These are phyloP conservation scores for Mycena leptocephala DNA, from an alignment of 768 basidiomycete genomes.

Conservation along the genomic window DNA sequence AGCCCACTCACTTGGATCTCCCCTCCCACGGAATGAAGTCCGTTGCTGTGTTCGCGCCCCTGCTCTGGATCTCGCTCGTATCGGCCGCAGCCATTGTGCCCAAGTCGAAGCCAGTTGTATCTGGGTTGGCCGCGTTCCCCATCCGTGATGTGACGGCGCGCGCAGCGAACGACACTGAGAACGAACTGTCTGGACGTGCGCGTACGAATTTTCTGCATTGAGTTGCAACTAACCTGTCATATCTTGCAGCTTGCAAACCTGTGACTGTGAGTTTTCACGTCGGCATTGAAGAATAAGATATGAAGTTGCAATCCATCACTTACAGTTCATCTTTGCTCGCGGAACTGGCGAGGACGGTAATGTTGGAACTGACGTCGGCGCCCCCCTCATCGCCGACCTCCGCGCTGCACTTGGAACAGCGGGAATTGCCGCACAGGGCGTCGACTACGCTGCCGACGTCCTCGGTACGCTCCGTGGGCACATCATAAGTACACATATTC, in stretches of 20 bases:
- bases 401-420: background rate
- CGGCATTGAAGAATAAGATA: too few relatives aligned
- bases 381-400: conserved; percentile 9
- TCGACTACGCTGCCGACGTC: background rate
- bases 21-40: background rate
- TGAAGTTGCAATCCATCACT: background rate
- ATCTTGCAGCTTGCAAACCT: background rate
- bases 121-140: background rate
- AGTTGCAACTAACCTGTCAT: background rate
- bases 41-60: background rate
- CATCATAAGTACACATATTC: background rate
- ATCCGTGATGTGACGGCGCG: background rate
- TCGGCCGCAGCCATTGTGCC: background rate
- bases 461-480: background rate
- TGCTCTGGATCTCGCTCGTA: conserved; percentile 2
- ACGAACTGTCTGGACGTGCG: background rate
- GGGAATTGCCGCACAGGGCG: conserved; percentile 1
- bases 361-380: background rate
- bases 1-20: too few relatives aligned
- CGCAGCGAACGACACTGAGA: background rate
- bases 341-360: conserved; percentile 10
- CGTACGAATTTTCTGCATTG: background rate
- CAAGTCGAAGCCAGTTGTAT: background rate
- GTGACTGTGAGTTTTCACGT: background rate
- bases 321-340: conserved; percentile 17